phyloP scores from a whole-genome alignment of 2,329 filamentous ascomycete genomes.

The Colletotrichum destructivum region DNA sequence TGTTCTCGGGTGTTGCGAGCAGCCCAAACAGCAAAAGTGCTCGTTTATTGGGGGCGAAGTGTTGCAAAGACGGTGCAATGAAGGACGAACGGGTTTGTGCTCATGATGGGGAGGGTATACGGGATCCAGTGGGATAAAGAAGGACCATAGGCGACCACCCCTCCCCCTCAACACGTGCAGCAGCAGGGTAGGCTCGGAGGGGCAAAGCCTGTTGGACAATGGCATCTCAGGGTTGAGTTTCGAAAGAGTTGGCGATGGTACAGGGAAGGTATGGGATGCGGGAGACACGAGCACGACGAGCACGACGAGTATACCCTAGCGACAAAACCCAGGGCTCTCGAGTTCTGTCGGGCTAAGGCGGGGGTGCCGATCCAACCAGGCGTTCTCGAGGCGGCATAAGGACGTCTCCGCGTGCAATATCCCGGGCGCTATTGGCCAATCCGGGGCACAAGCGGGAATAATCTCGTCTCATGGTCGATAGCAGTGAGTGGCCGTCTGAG shows the following conservation, averaged over 20 bases:
- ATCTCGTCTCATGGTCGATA: conserved; percentile 29
- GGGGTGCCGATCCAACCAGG: neutral
- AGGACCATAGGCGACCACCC: neutral
- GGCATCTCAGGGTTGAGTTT: conserved; percentile 25
- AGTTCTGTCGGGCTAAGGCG: neutral
- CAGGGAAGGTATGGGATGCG: neutral
- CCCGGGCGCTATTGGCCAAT: neutral
- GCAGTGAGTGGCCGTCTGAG: conserved; percentile 27
- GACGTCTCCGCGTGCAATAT: neutral
- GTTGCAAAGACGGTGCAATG: neutral
- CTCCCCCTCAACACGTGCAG: neutral
- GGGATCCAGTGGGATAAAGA: neutral
- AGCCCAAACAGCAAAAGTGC: neutral
- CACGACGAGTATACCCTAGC: neutral
- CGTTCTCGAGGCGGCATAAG: neutral
- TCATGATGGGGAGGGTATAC: neutral
- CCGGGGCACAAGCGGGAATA: neutral
- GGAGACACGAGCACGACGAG: neutral
- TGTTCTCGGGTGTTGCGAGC: neutral
- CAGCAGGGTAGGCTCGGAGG: conserved; percentile 1
- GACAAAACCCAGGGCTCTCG: neutral
- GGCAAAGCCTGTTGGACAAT: conserved; percentile 13
- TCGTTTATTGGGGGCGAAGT: neutral
- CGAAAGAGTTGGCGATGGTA: conserved; percentile 1
- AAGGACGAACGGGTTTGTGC: neutral